Evolutionary conservation across 805 yeast species (phyloP), one percentile per base, ranked within the genome.

Genomic region (Metschnikowia anglica): DNA sequence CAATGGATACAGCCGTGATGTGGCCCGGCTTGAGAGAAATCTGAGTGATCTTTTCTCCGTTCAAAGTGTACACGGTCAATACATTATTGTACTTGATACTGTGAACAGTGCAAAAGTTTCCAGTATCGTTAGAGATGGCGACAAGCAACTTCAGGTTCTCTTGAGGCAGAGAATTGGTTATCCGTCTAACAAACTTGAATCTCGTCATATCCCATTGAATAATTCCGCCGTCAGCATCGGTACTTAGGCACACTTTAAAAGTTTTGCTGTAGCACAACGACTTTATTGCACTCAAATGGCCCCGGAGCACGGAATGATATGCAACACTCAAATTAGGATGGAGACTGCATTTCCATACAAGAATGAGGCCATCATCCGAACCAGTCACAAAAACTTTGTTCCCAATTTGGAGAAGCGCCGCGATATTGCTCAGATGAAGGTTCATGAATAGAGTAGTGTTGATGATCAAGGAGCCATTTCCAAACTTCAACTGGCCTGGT

Each of bases 141-240:
- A 72, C 58, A 12, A 67, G 57, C 2, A 48, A 48, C 15, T 58
- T 65, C 5, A 51, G 7, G 55, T 46, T 5, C 58, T 46, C 28
- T 34, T 33, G 11, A 58, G 49, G 35, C 58, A 38, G 32, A 4
- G 51, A 33, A 4, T 55, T 45, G 2, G 27, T 56, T 5, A 70
- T 48, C 35, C 55, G 56, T 43, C 86, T 61, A 3, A 85, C 73
- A 32, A 74, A 70, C 39, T 72, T 72, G 39, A 68, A 69, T 23
- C 81, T 58, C 2, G 80, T 71, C 29, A 80, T 51, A 53, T 87
- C 88, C 91, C 95, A 87, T 3, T 81, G 48, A 15, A 72, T 71
- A 2, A 80, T 76, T 2, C 59, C 59, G 0, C 95, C 91, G 7
- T 58, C 64, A 0, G 41, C 52, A 55, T 84, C 88, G 18, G 78